These are phyloP conservation scores for Bacidia rubella DNA, from an alignment of 495 filamentous ascomycete genomes.

Conservation along the genomic window DNA sequence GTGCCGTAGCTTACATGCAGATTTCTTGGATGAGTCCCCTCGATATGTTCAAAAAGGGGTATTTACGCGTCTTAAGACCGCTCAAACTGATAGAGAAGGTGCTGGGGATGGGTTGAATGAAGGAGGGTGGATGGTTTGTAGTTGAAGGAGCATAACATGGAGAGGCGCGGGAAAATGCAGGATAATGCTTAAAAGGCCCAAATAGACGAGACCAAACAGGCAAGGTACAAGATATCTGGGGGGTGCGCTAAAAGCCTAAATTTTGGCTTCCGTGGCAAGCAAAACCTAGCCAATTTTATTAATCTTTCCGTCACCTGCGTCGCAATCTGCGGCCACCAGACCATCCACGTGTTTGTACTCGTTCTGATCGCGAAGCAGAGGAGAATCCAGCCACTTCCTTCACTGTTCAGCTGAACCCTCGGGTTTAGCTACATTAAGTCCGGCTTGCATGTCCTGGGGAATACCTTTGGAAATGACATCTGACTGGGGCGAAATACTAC, in stretches of 20 bases:
- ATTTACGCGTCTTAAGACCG: conserved; percentile 18
- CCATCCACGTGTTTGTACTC: conserved; percentile 27
- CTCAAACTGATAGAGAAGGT: conserved; percentile 3
- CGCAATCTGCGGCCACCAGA: conserved; percentile 9
- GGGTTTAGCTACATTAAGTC: background rate
- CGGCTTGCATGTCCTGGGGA: background rate
- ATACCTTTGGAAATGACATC: no score
- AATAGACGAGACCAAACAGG: background rate
- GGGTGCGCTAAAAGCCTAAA: background rate
- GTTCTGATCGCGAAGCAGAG: conserved; percentile 1
- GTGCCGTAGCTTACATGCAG: background rate
- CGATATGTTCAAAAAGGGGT: background rate
- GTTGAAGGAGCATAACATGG: conserved; percentile 11
- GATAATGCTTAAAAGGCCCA: background rate
- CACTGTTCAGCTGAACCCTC: background rate
- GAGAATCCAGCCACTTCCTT: background rate
- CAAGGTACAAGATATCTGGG: background rate
- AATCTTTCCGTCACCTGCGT: background rate
- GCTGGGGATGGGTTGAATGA: conserved; percentile 8
- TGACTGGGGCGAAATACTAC: no score
- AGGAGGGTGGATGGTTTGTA: conserved; percentile 10
- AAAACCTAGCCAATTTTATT: conserved; percentile 13
- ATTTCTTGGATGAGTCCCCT: background rate
- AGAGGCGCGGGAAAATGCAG: conserved; percentile 6
- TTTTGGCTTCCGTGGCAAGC: conserved; percentile 4